Evolutionary conservation across 1,284 basidiomycete species (phyloP).

Genomic region (Wolfiporia cocos): DNA sequence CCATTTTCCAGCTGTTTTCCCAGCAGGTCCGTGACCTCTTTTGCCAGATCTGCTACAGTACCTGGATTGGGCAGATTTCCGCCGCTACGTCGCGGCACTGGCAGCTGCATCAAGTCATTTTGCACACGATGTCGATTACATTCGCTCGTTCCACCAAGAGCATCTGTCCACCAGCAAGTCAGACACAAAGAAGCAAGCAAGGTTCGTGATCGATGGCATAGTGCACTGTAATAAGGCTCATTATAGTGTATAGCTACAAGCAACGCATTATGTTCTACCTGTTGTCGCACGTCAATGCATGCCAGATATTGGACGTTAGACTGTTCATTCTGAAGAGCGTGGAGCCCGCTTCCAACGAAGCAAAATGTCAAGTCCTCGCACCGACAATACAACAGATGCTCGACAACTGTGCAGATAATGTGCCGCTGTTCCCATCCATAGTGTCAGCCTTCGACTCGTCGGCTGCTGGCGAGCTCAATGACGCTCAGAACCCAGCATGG

Average conservation of each 20-base stretch:
- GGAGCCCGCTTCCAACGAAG: constrained; percentile 52
- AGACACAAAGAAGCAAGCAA: constrained; percentile 59
- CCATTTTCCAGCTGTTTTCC: neutral
- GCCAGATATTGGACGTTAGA: constrained; percentile 45
- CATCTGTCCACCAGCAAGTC: constrained; percentile 40
- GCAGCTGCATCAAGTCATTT: constrained; percentile 56
- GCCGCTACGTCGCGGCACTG: constrained; percentile 59
- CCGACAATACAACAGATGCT: constrained; percentile 51
- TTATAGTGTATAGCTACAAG: no score
- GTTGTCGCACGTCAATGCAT: constrained; percentile 74
- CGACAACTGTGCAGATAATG: constrained; percentile 19
- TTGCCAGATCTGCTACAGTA: constrained; percentile 66
- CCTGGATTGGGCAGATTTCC: constrained; percentile 68
- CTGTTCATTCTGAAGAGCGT: constrained; percentile 56
- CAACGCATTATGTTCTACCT: constrained; percentile 75
- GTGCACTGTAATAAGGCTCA: no score
- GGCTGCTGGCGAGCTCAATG: constrained; percentile 39
- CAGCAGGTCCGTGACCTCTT: constrained; percentile 7
- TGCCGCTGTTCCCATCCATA: constrained; percentile 36
- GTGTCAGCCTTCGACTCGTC: constrained; percentile 52
- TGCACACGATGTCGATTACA: constrained; percentile 59
- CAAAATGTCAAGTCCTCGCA: constrained; percentile 60
- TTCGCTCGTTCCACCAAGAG: constrained; percentile 60
- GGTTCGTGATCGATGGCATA: constrained; percentile 37
- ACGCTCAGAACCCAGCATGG: constrained; percentile 41